phyloP scores from a whole-genome alignment of 2,329 filamentous ascomycete genomes.

The Fusarium sp. region DNA sequence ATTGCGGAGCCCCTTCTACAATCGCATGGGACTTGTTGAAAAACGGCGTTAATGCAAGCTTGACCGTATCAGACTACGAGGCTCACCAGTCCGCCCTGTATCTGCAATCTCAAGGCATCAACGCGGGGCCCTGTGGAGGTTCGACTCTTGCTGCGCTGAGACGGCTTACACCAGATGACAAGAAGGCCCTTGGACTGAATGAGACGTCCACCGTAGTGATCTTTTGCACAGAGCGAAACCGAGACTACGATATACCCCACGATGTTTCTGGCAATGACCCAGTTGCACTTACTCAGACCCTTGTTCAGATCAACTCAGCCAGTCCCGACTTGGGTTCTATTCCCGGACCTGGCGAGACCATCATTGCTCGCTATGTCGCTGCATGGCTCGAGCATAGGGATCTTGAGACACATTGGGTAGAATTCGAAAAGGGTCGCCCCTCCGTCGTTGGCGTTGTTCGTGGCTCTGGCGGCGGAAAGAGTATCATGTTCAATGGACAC shows the following conservation, averaged over 20 bases:
- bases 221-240: slow-evolving; percentile 68
- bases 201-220: slow-evolving; percentile 69
- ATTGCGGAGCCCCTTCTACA: slow-evolving; percentile 75
- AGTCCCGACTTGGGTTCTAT: slow-evolving; percentile 55
- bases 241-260: slow-evolving; percentile 61
- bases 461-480: slow-evolving; percentile 59
- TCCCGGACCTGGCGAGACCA: slow-evolving; percentile 57
- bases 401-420: slow-evolving; percentile 62
- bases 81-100: slow-evolving; percentile 68
- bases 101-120: slow-evolving; percentile 58
- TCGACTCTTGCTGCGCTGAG: slow-evolving; percentile 67
- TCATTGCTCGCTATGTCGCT: slow-evolving; percentile 57
- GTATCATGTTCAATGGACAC: slow-evolving; percentile 64
- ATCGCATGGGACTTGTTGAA: slow-evolving; percentile 72
- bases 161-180: slow-evolving; percentile 53
- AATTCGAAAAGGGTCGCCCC: slow-evolving; percentile 57
- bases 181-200: slow-evolving; percentile 51
- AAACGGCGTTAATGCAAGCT: slow-evolving; percentile 67
- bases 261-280: slow-evolving; percentile 55
- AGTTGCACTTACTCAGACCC: slow-evolving; percentile 54
- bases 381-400: slow-evolving; percentile 63
- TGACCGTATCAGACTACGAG: slow-evolving; percentile 71
- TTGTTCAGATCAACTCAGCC: slow-evolving; percentile 62
- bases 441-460: slow-evolving; percentile 61
- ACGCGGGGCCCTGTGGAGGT: slow-evolving; percentile 71